Conservation (phyloP, 169 alveolate genomes). For the Fabrea salina region DNA sequence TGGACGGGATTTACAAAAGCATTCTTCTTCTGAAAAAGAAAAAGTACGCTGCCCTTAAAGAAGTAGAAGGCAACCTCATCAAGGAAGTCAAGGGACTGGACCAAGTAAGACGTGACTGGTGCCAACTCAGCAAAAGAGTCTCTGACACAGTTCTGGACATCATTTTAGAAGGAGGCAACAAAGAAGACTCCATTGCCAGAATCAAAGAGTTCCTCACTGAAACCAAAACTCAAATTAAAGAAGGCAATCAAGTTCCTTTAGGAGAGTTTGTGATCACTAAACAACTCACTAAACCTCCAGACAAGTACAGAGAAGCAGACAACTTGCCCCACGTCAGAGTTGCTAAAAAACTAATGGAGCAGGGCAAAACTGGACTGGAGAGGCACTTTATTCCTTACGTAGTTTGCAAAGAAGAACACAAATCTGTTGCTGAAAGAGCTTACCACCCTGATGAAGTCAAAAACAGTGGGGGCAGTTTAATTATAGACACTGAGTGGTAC, state of each 20-base stretch:
- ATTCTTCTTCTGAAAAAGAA: slow-evolving; percentile 96
- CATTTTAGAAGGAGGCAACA: slow-evolving; percentile 61
- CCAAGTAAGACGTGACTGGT: slow-evolving; percentile 98
- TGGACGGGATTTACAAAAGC: slow-evolving; percentile 95
- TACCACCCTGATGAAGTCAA: slow-evolving; percentile 85
- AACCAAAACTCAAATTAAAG: neutral
- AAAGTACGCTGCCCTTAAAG: slow-evolving; percentile 96
- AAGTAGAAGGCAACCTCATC: slow-evolving; percentile 62
- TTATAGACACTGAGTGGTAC: slow-evolving; percentile 88
- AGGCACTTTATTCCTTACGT: slow-evolving; percentile 91
- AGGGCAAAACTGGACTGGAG: slow-evolving; percentile 81
- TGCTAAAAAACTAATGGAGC: slow-evolving; percentile 86
- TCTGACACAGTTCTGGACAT: slow-evolving; percentile 79
- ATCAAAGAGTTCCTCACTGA: neutral
- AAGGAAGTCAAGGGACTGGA: slow-evolving; percentile 98
- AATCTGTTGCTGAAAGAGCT: slow-evolving; percentile 81
- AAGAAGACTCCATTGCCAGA: slow-evolving; percentile 55
- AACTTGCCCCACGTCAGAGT: slow-evolving; percentile 93
- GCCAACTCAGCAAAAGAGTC: slow-evolving; percentile 88
- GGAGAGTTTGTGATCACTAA: slow-evolving; percentile 90
- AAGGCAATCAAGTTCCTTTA: slow-evolving; percentile 67
- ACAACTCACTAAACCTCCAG: slow-evolving; percentile 91
- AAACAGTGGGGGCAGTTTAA: slow-evolving; percentile 55
- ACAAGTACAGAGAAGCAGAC: slow-evolving; percentile 87
- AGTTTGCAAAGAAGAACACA: slow-evolving; percentile 79